A percentile compares a stretch with the other conserved stretches of the same genome.
Evolutionary conservation across 2,329 filamentous ascomycete species (phyloP).

Genomic region (Hypoxylon sp.): DNA sequence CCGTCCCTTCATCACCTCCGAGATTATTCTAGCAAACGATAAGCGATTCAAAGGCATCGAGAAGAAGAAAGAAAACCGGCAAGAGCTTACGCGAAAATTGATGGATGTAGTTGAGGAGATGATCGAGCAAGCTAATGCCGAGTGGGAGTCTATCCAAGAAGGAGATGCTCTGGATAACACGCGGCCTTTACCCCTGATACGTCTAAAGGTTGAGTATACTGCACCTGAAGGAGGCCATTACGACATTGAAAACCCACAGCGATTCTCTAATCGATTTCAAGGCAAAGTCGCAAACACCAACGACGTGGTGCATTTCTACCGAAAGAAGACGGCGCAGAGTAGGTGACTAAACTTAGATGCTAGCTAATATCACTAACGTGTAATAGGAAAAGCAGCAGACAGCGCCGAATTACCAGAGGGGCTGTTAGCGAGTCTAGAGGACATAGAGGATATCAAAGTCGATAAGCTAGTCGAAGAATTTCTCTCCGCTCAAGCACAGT

Average conservation of each 20-base stretch:
- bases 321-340: conserved; percentile 80
- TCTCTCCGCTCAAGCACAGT: conserved; percentile 87
- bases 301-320: conserved; percentile 93
- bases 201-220: conserved; percentile 91
- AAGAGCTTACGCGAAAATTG: conserved; percentile 82
- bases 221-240: conserved; percentile 87
- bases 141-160: conserved; percentile 86
- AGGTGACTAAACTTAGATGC: conserved; percentile 46
- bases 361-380: conserved; percentile 33
- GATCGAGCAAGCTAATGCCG: conserved; percentile 84
- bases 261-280: conserved; percentile 93
- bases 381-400: conserved; percentile 58
- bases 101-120: conserved; percentile 86
- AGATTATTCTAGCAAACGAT: conserved; percentile 83
- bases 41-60: conserved; percentile 83
- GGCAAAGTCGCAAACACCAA: conserved; percentile 94
- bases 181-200: conserved; percentile 84
- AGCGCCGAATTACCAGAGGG: conserved; percentile 74
- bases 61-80: conserved; percentile 85
- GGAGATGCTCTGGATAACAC: conserved; percentile 71
- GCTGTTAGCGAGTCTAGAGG: conserved; percentile 71
- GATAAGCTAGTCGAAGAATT: conserved; percentile 91
- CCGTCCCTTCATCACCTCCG: conserved; percentile 88
- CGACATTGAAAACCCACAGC: conserved; percentile 94
- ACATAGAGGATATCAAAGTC: conserved; percentile 84